Percentiles rank a stretch among this genome's conserved stretches.
Conservation (phyloP, 257 asterid species). For the Przewalskia tangutica region DNA sequence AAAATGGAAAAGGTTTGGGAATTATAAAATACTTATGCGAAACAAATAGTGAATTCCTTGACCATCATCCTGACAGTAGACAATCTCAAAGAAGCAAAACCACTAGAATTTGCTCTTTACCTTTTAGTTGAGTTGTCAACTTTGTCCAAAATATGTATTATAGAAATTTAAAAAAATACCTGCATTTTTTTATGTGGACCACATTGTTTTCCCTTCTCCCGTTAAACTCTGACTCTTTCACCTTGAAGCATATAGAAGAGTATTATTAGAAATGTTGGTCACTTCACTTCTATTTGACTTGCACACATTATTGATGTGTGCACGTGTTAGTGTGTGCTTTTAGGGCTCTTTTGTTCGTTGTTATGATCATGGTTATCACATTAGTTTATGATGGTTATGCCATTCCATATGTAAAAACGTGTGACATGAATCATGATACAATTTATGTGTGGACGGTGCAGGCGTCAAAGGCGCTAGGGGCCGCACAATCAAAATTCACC, state of each 20-base stretch:
- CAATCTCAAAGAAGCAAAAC: neutral
- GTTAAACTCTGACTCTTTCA: slow-evolving; percentile 53
- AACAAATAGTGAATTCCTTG: neutral
- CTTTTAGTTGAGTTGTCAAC: neutral
- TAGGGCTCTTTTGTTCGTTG: neutral
- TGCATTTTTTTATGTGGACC: slow-evolving; percentile 81
- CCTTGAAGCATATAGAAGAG: slow-evolving; percentile 23
- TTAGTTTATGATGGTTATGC: neutral
- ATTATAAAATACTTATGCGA: neutral
- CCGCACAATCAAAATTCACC: neutral
- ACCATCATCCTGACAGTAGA: neutral
- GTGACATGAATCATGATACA: neutral
- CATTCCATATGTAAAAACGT: neutral
- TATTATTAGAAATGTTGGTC: neutral
- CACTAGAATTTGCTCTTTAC: neutral
- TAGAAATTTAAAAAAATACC: slow-evolving; percentile 25
- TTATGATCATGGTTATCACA: neutral
- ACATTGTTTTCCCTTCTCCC: slow-evolving; percentile 69
- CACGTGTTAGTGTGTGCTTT: neutral
- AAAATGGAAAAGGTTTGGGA: neutral
- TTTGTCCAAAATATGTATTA: neutral
- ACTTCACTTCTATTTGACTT: neutral
- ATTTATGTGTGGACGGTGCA: neutral
- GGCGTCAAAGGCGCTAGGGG: neutral
- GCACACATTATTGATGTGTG: neutral